phyloP scores from a whole-genome alignment of 805 yeast genomes.

The Brettanomyces nanus region DNA sequence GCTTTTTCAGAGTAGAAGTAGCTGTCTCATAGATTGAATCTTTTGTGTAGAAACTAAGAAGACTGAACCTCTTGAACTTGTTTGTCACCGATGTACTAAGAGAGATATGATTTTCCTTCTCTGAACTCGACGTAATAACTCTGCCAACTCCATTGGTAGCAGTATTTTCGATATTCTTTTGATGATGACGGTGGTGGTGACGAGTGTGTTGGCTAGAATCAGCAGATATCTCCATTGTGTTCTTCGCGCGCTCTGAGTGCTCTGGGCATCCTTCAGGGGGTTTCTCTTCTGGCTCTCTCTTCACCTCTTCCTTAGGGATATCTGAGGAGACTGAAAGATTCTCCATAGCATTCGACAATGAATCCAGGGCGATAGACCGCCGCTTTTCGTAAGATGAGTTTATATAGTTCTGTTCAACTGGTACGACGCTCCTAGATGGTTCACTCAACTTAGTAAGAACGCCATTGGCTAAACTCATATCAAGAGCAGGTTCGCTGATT shows the following conservation, averaged over 20 bases:
- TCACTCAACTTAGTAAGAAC: slow-evolving; percentile 17
- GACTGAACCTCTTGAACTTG: slow-evolving; percentile 26
- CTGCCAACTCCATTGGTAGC: background rate
- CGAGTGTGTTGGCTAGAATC: background rate
- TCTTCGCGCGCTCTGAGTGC: background rate
- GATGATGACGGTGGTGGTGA: background rate
- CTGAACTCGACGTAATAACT: slow-evolving; percentile 10
- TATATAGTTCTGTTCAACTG: background rate
- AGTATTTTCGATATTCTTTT: background rate
- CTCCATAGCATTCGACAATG: slow-evolving; percentile 26
- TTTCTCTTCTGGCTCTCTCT: background rate
- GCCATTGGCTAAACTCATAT: slow-evolving; percentile 25
- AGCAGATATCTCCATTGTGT: background rate
- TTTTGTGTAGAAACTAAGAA: slow-evolving; percentile 23
- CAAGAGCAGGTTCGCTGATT: slow-evolving; percentile 25
- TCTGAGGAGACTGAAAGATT: background rate
- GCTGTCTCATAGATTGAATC: slow-evolving; percentile 2
- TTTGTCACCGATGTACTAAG: slow-evolving; percentile 8
- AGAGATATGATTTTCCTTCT: slow-evolving; percentile 17
- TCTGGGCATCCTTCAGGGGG: background rate
- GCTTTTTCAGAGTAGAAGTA: slow-evolving; percentile 1
- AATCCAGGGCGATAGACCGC: slow-evolving; percentile 26
- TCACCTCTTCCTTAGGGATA: background rate
- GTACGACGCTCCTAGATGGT: slow-evolving; percentile 3
- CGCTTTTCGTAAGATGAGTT: slow-evolving; percentile 13